phyloP scores from a whole-genome alignment of 768 basidiomycete genomes.

The Podaxis rugospora region DNA sequence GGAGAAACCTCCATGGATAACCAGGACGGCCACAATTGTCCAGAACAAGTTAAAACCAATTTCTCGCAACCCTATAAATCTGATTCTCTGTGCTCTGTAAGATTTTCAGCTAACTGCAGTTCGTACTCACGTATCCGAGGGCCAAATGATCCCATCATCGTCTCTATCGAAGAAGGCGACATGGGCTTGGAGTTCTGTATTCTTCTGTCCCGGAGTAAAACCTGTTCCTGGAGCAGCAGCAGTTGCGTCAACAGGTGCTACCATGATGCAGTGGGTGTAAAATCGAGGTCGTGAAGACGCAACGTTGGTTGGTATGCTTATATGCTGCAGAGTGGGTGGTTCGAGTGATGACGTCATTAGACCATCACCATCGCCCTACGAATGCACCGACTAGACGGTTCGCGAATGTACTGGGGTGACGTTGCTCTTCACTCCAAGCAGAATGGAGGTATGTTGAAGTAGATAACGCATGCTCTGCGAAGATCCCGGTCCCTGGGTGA shows the following conservation, averaged over 20 bases:
- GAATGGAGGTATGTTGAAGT: too few relatives aligned
- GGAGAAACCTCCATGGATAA: slow-evolving; percentile 40
- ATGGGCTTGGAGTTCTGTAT: slow-evolving; percentile 37
- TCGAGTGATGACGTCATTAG: neutral
- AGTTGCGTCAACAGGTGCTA: slow-evolving; percentile 26
- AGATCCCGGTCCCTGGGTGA: too few relatives aligned
- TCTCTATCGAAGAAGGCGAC: slow-evolving; percentile 44
- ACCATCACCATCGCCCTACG: neutral
- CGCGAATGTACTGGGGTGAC: neutral
- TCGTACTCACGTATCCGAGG: slow-evolving; percentile 35
- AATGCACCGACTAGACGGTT: neutral
- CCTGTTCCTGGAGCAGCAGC: slow-evolving; percentile 26
- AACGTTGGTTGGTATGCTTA: neutral
- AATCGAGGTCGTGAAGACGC: too few relatives aligned
- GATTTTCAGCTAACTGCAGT: neutral
- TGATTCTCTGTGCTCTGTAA: slow-evolving; percentile 13
- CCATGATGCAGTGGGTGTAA: slow-evolving; percentile 19
- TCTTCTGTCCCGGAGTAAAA: slow-evolving; percentile 23
- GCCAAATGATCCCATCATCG: slow-evolving; percentile 42
- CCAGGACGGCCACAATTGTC: slow-evolving; percentile 28
- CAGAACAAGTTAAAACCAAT: slow-evolving; percentile 34
- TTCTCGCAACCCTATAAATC: slow-evolving; percentile 33
- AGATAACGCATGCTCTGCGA: too few relatives aligned
- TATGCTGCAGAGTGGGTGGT: neutral
- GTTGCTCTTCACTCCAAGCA: neutral